phyloP scores from a whole-genome alignment of 331 rosid species.

The Ulmus americana region DNA sequence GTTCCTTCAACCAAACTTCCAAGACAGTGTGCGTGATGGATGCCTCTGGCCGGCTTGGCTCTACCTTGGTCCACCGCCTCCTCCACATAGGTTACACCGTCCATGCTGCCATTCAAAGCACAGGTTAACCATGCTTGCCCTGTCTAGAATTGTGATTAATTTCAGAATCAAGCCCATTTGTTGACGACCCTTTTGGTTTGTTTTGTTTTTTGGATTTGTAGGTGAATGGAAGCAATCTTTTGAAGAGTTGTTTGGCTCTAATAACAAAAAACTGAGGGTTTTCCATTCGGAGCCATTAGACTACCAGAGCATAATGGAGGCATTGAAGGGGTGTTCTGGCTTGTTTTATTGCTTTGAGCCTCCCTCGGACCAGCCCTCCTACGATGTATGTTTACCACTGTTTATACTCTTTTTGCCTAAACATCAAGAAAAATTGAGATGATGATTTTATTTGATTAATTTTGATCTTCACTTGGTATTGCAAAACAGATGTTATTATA shows the following conservation, averaged over 20 bases:
- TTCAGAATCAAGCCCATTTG: no score
- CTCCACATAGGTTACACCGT: constrained; percentile 34
- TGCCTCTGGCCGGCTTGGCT: constrained; percentile 28
- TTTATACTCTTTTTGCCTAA: not conserved
- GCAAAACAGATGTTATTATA: no score
- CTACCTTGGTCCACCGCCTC: constrained; percentile 21
- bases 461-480: no score
- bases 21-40: constrained; percentile 34
- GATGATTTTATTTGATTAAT: no score
- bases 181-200: not conserved
- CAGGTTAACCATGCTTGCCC: constrained; percentile 10
- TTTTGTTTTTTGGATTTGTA: not conserved
- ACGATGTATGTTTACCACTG: constrained; percentile 23
- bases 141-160: no score
- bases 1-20: not conserved
- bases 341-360: constrained; percentile 34
- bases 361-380: constrained; percentile 30
- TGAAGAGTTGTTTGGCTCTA: not conserved
- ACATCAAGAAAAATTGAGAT: no score
- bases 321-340: constrained; percentile 31
- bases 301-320: constrained; percentile 30
- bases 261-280: constrained; percentile 18
- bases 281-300: constrained; percentile 26
- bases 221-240: constrained; percentile 15
- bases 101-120: constrained; percentile 31